These are phyloP conservation scores for Corinectria fuckeliana DNA, from an alignment of 2,329 filamentous ascomycete genomes.

Conservation along the genomic window DNA sequence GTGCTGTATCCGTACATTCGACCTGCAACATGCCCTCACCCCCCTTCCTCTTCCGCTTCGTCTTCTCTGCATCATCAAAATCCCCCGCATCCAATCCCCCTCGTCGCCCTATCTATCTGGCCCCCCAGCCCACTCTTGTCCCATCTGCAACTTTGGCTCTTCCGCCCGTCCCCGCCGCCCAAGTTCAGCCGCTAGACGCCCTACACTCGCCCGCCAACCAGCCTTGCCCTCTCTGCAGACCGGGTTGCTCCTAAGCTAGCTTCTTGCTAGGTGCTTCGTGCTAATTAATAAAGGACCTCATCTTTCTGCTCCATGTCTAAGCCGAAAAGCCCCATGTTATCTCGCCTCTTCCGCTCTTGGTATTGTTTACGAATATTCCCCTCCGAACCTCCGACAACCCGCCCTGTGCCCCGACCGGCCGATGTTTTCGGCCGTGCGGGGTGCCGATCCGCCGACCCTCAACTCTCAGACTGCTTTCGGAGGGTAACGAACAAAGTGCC, in stretches of 20 bases:
- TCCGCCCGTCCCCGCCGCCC: not conserved
- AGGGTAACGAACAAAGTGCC: not conserved
- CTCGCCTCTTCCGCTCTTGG: not conserved
- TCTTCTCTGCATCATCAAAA: not conserved
- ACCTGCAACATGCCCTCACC: not conserved
- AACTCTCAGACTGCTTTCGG: not conserved
- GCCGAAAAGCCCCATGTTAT: not conserved
- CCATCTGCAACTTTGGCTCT: not conserved
- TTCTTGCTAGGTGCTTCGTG: not conserved
- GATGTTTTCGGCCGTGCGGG: not conserved
- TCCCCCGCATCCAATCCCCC: not conserved
- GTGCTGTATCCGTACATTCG: not conserved
- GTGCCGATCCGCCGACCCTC: not conserved
- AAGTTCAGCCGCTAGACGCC: not conserved
- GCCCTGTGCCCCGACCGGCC: constrained; percentile 13
- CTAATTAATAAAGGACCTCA: not conserved
- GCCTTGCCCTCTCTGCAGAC: not conserved
- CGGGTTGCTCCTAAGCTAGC: not conserved
- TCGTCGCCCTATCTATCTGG: not conserved
- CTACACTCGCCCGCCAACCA: not conserved
- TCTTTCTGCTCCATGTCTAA: not conserved
- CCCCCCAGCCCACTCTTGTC: not conserved
- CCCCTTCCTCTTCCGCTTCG: not conserved
- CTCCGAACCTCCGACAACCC: constrained; percentile 1
- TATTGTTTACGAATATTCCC: not conserved